Conservation (phyloP, 805 yeast species). For the Brettanomyces anomalus region DNA sequence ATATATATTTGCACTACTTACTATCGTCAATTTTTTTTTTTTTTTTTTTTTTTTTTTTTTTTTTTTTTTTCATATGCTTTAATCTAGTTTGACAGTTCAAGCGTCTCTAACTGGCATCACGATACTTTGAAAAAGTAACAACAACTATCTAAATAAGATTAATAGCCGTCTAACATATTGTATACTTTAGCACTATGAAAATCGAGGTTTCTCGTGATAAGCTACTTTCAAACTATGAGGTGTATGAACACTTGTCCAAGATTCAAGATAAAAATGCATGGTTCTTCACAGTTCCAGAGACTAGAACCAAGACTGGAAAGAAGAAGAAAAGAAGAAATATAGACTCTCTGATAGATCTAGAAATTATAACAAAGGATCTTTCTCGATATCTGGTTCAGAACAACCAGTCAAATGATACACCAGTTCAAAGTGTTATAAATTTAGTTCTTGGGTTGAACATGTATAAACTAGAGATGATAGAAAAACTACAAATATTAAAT, state of each 20-base stretch:
- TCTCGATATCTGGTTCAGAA: conserved; percentile 31
- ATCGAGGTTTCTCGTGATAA: conserved; percentile 44
- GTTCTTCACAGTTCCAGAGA: conserved; percentile 28
- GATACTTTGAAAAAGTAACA: no score
- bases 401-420: conserved; percentile 26
- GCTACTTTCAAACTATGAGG: conserved; percentile 60
- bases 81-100: no score
- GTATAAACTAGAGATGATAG: conserved; percentile 67
- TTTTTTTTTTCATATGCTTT: no score
- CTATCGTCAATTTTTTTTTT: no score
- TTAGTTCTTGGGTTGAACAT: conserved; percentile 35
- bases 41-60: no score
- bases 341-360: conserved; percentile 36
- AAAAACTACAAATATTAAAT: conserved; percentile 76
- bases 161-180: no score
- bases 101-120: no score
- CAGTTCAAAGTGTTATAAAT: conserved; percentile 23
- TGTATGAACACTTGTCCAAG: conserved; percentile 41
- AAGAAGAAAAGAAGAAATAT: conserved; percentile 19
- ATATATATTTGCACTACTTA: no score
- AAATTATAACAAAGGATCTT: conserved; percentile 40
- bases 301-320: conserved; percentile 11
- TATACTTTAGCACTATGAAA: no score
- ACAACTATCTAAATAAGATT: no score
- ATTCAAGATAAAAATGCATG: conserved; percentile 39